A percentile compares a stretch with the other conserved stretches of the same genome.
Evolutionary conservation across 1,139 yeast genomes (phyloP).

Genomic region (Kodamaea plutei): DNA sequence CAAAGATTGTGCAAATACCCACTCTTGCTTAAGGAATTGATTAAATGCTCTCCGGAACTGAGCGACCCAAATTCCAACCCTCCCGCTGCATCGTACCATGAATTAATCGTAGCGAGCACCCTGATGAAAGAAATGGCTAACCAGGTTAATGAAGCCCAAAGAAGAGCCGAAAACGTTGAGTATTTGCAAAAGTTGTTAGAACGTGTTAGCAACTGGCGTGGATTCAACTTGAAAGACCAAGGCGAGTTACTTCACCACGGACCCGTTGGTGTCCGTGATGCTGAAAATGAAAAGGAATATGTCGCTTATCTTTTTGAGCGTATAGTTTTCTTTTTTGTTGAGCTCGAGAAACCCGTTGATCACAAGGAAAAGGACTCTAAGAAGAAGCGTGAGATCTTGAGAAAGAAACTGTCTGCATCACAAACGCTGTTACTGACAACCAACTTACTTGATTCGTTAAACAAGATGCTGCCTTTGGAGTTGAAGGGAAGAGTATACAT

Average conservation of each 20-base stretch:
- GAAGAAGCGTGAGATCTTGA: conserved; percentile 33
- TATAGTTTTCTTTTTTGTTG: conserved; percentile 76
- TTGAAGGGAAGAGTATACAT: conserved; percentile 69
- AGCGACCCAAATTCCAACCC: conserved; percentile 29
- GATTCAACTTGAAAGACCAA: conserved; percentile 76
- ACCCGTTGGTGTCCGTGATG: conserved; percentile 68
- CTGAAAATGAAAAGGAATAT: conserved; percentile 81
- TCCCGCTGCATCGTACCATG: conserved; percentile 57
- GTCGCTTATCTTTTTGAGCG: conserved; percentile 86
- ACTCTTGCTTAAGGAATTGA: conserved; percentile 66
- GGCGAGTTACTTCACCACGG: conserved; percentile 85
- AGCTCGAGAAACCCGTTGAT: conserved; percentile 24
- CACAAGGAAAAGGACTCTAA: conserved; percentile 24
- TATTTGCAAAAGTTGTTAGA: conserved; percentile 64
- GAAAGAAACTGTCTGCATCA: conserved; percentile 39
- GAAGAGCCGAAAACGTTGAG: conserved; percentile 83
- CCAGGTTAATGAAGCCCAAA: conserved; percentile 88
- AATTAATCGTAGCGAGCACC: conserved; percentile 63
- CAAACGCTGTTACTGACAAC: conserved; percentile 32
- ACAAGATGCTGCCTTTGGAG: conserved; percentile 38
- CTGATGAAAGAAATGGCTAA: conserved; percentile 68
- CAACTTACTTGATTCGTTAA: conserved; percentile 35
- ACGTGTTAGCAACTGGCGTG: conserved; percentile 88
- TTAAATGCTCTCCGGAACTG: conserved; percentile 50
- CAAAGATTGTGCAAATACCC: conserved; percentile 96